Evolutionary conservation across 768 basidiomycete species (phyloP).

Genomic region (Sporobolomyces phaffii): DNA sequence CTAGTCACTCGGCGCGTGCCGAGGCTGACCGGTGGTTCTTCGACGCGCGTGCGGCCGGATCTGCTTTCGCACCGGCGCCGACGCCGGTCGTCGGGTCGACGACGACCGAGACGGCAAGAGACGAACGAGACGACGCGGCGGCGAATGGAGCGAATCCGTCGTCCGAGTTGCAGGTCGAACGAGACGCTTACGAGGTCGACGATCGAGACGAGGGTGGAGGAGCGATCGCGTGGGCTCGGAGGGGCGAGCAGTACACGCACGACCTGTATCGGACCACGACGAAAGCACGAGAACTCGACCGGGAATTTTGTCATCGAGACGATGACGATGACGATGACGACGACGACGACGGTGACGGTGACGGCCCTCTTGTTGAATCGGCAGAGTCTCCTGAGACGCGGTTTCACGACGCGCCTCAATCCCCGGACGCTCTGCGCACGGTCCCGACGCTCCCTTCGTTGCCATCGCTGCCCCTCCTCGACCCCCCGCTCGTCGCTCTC

Average conservation of each 20-base stretch:
- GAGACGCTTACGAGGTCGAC: no score
- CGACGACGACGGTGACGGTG: not conserved
- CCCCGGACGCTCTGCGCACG: not conserved
- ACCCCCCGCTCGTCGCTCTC: not conserved
- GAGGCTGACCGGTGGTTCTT: slow-evolving; percentile 7
- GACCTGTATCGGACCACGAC: not conserved
- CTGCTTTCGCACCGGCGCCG: not conserved
- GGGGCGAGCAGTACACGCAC: slow-evolving; percentile 26
- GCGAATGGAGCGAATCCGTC: not conserved
- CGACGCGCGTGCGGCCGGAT: slow-evolving; percentile 1
- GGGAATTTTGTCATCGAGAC: no score
- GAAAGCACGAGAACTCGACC: no score
- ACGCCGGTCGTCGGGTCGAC: not conserved
- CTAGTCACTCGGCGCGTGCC: not conserved
- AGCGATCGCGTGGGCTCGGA: not conserved
- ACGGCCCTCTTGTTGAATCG: no score
- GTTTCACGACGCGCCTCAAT: slow-evolving; percentile 2
- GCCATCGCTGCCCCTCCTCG: not conserved
- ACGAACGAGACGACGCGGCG: not conserved
- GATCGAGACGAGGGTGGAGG: not conserved
- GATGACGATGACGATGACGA: not conserved
- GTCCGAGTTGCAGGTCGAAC: no score
- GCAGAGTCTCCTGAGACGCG: not conserved
- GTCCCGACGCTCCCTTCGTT: not conserved
- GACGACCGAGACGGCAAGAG: not conserved